These are phyloP conservation scores for Cubamyces lactineus DNA, from an alignment of 768 basidiomycete genomes.

Conservation along the genomic window DNA sequence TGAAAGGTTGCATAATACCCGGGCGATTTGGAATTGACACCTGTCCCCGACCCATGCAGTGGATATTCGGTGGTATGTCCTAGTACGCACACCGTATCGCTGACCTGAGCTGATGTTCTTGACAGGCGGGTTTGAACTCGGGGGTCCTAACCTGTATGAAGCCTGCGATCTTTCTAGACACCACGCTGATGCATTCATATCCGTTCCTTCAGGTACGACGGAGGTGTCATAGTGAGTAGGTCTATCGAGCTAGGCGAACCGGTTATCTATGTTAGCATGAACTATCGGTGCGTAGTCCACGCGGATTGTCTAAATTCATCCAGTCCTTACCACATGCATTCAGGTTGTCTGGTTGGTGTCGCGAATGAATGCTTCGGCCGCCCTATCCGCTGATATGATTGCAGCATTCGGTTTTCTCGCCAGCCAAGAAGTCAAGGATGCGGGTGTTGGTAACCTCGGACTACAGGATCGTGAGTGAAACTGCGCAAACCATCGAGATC, in stretches of 20 bases:
- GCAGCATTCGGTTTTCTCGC: slow-evolving; percentile 46
- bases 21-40: not conserved
- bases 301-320: not conserved
- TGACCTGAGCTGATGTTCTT: not conserved
- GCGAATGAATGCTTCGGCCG: no score
- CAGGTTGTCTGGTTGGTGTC: slow-evolving; percentile 16
- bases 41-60: slow-evolving; percentile 15
- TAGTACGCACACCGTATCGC: not conserved
- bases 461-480: slow-evolving; percentile 47
- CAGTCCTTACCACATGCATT: not conserved
- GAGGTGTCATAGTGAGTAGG: slow-evolving; percentile 45
- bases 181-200: not conserved
- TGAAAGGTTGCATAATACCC: not conserved
- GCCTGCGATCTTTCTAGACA: not conserved
- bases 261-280: slow-evolving; percentile 57
- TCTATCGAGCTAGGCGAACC: slow-evolving; percentile 48
- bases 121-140: slow-evolving; percentile 48
- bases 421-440: slow-evolving; percentile 43
- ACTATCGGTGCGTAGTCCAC: slow-evolving; percentile 44
- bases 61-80: slow-evolving; percentile 33
- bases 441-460: slow-evolving; percentile 51
- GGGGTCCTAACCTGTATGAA: slow-evolving; percentile 28
- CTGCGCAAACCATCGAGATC: not conserved
- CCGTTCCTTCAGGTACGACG: slow-evolving; percentile 43
- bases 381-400: not conserved